These are phyloP conservation scores for Kuraishia hungarica DNA, from an alignment of 805 yeast genomes.

Conservation along the genomic window DNA sequence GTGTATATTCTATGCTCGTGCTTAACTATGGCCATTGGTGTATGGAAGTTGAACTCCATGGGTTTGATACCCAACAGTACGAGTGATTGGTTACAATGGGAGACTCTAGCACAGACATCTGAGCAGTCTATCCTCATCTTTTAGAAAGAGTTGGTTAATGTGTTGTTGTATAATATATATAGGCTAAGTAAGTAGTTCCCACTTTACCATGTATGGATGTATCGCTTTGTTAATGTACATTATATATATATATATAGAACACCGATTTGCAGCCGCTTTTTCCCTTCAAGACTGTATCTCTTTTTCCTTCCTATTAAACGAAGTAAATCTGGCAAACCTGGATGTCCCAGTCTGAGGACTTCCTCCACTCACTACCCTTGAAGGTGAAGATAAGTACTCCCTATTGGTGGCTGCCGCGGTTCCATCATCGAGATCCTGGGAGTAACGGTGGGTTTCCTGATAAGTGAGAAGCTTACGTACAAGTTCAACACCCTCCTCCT, in stretches of 20 bases:
- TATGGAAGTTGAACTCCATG: conserved; percentile 81
- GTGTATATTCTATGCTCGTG: conserved; percentile 29
- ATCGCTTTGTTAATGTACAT: not conserved
- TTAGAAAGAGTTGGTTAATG: not conserved
- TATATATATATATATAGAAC: no score
- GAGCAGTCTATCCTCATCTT: not conserved
- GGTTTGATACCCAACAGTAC: conserved; percentile 82
- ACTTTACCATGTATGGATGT: no score
- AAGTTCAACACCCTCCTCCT: conserved; percentile 58
- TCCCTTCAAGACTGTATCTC: conserved; percentile 1
- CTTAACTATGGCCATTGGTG: conserved; percentile 60
- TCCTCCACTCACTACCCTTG: not conserved
- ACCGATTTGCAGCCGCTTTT: not conserved
- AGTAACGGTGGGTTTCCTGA: conserved; percentile 7
- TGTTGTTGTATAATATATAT: no score
- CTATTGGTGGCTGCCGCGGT: not conserved
- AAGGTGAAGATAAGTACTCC: not conserved
- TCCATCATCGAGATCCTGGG: not conserved
- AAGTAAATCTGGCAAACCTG: conserved; percentile 4
- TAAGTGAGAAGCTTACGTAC: conserved; percentile 42
- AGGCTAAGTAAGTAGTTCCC: no score
- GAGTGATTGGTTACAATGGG: conserved; percentile 94
- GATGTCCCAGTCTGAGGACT: not conserved
- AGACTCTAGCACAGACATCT: conserved; percentile 20
- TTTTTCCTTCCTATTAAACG: conserved; percentile 2